These are phyloP conservation scores for Coniochaeta sp. DNA, from an alignment of 2,329 filamentous ascomycete genomes.

Conservation along the genomic window DNA sequence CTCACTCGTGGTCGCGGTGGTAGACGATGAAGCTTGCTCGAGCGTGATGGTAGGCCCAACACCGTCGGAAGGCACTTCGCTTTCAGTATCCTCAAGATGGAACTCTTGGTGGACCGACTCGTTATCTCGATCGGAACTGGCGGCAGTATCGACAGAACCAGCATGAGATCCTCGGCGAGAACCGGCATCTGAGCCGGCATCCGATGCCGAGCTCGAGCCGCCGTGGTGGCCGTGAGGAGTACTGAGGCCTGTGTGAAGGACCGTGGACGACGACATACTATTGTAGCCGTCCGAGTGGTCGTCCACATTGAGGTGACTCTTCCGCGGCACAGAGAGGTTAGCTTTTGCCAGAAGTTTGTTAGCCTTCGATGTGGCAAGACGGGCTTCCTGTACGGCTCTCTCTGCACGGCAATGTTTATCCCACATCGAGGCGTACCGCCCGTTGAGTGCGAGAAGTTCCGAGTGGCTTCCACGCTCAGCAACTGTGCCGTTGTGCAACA, in stretches of 20 bases:
- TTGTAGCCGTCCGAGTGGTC: constrained; percentile 38
- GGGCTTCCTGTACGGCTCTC: constrained; percentile 56
- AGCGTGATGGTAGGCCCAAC: not conserved
- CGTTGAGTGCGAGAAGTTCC: constrained; percentile 62
- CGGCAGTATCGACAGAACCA: not conserved
- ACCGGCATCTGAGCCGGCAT: constrained; percentile 11
- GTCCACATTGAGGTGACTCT: constrained; percentile 27
- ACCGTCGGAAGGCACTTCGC: not conserved
- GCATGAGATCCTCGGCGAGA: constrained; percentile 4
- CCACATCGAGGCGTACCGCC: constrained; percentile 82
- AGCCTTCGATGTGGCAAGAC: constrained; percentile 32
- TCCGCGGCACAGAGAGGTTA: constrained; percentile 30
- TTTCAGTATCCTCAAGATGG: not conserved
- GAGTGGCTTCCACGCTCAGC: constrained; percentile 74
- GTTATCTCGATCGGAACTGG: not conserved
- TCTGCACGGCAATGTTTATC: constrained; percentile 79
- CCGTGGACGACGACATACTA: constrained; percentile 37
- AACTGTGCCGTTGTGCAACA: constrained; percentile 69
- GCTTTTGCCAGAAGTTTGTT: constrained; percentile 41
- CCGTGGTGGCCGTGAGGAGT: constrained; percentile 18
- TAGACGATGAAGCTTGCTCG: not conserved
- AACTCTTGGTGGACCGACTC: not conserved
- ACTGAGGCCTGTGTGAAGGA: constrained; percentile 27
- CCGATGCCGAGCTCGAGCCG: not conserved
- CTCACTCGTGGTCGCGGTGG: not conserved